Percentiles rank a stretch among this genome's conserved stretches.
These are phyloP conservation scores for Rhodomyrtus psidioides DNA, from an alignment of 441 rosid genomes.

Conservation along the genomic window DNA sequence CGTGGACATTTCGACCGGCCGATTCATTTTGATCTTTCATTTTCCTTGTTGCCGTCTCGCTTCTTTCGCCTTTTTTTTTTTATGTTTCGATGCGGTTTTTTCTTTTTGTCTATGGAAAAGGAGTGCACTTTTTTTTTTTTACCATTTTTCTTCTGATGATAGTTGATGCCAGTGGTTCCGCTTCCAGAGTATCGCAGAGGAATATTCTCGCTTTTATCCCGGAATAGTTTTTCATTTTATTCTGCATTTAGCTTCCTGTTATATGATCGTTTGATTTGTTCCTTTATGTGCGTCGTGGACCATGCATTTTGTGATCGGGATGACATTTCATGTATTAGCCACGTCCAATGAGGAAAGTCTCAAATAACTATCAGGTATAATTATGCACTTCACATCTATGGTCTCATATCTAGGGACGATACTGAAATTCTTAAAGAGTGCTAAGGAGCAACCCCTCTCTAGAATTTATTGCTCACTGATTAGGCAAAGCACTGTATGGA, in stretches of 20 bases:
- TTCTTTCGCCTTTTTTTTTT: neutral
- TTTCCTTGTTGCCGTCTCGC: neutral
- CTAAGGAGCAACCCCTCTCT: neutral
- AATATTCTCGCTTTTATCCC: neutral
- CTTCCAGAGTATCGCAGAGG: neutral
- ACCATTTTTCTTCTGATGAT: neutral
- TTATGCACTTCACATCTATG: neutral
- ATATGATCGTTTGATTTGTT: neutral
- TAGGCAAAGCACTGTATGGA: neutral
- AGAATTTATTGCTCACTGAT: neutral
- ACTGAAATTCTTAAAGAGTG: neutral
- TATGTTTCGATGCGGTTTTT: neutral
- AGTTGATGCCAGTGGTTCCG: neutral
- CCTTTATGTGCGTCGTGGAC: neutral
- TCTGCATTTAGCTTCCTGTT: neutral
- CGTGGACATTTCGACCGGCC: neutral
- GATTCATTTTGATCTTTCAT: neutral
- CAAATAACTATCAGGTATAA: neutral
- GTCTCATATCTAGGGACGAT: neutral
- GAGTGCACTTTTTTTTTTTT: neutral
- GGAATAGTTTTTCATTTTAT: neutral
- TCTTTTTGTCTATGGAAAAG: neutral
- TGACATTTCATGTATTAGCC: neutral
- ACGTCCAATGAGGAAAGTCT: neutral
- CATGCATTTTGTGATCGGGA: neutral